Evolutionary conservation across 1,139 yeast genomes (phyloP).

Genomic region (Pichia sp.): DNA sequence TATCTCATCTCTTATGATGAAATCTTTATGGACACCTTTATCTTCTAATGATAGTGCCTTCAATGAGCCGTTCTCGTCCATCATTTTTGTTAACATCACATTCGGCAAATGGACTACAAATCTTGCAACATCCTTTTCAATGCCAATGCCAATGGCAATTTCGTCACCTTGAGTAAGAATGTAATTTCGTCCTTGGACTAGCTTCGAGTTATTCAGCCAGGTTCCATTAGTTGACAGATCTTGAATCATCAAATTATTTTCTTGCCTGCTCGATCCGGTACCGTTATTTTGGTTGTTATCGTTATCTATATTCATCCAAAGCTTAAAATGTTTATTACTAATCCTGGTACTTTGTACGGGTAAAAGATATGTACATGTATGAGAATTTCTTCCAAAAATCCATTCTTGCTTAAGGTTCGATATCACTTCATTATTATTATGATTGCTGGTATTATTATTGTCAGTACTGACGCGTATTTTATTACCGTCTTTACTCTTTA

Average conservation of each 20-base stretch:
- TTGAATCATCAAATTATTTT: constrained; percentile 48
- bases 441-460: constrained; percentile 32
- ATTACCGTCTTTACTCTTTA: constrained; percentile 28
- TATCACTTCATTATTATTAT: constrained; percentile 31
- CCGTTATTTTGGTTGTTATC: constrained; percentile 15
- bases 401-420: constrained; percentile 45
- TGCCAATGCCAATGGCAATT: constrained; percentile 85
- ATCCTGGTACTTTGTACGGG: constrained; percentile 61
- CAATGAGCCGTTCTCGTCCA: background rate
- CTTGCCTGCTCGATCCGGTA: constrained; percentile 23
- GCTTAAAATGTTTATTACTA: constrained; percentile 72
- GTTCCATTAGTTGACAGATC: constrained; percentile 90
- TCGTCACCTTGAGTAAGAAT: constrained; percentile 89
- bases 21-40: constrained; percentile 62
- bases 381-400: constrained; percentile 70
- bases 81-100: constrained; percentile 19
- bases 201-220: constrained; percentile 64
- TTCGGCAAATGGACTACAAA: constrained; percentile 63
- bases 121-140: constrained; percentile 67
- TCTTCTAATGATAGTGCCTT: constrained; percentile 4
- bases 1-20: constrained; percentile 73
- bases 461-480: constrained; percentile 26
- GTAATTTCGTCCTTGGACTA: constrained; percentile 78
- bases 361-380: constrained; percentile 57
- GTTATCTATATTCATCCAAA: constrained; percentile 45